phyloP scores from a whole-genome alignment of 1,139 yeast genomes.

The Pneumocystis oryctolagi region DNA sequence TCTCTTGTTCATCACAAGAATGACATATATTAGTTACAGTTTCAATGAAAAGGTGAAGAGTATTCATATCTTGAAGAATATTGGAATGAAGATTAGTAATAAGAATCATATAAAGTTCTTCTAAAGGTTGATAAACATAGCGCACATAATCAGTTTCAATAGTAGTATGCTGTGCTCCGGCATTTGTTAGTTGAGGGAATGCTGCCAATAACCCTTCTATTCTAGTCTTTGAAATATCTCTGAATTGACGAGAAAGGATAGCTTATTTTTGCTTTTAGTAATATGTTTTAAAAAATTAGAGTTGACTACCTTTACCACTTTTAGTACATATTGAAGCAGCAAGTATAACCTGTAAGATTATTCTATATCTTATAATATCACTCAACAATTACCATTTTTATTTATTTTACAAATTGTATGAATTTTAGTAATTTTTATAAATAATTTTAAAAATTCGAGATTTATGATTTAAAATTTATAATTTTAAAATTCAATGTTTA shows the following conservation, averaged over 20 bases:
- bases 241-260: slow-evolving; percentile 80
- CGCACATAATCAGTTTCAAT: slow-evolving; percentile 88
- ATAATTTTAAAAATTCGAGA: background rate
- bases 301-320: slow-evolving; percentile 47
- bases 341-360: slow-evolving; percentile 43
- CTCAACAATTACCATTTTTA: background rate
- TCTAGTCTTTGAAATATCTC: slow-evolving; percentile 69
- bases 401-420: background rate
- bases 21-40: slow-evolving; percentile 65
- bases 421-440: background rate
- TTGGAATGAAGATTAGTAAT: slow-evolving; percentile 86
- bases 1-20: slow-evolving; percentile 63
- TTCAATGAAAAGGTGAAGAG: slow-evolving; percentile 72
- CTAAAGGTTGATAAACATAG: slow-evolving; percentile 90
- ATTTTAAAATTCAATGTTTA: no score
- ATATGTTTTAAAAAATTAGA: background rate
- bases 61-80: slow-evolving; percentile 86
- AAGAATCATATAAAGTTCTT: slow-evolving; percentile 79
- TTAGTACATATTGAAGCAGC: slow-evolving; percentile 94
- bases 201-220: slow-evolving; percentile 75
- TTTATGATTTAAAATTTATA: no score
- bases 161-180: slow-evolving; percentile 73
- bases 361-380: background rate
- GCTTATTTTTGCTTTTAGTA: slow-evolving; percentile 26
- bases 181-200: slow-evolving; percentile 56